Conservation (phyloP, 2,329 filamentous ascomycete genomes). For the Trichoderma guizhouense region DNA sequence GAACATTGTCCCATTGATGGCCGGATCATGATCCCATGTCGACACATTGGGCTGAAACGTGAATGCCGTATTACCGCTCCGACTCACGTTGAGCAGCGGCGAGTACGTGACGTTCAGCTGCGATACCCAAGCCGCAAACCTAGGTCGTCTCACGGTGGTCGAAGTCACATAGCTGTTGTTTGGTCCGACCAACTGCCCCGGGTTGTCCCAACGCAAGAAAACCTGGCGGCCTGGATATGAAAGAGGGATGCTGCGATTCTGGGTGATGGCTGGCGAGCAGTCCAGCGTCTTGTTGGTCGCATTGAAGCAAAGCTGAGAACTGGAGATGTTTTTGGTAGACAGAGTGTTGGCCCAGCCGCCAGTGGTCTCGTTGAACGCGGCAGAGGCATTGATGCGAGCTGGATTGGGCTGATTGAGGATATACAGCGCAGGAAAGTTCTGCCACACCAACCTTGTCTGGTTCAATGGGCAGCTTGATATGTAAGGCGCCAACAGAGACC, state of each 20-base stretch:
- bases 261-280: conserved; percentile 62
- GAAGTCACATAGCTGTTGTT: conserved; percentile 78
- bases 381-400: conserved; percentile 61
- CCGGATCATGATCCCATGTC: conserved; percentile 65
- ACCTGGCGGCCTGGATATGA: conserved; percentile 72
- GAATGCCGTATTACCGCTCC: conserved; percentile 50
- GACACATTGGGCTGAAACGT: conserved; percentile 70
- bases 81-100: conserved; percentile 50
- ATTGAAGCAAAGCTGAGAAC: conserved; percentile 54
- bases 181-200: conserved; percentile 67
- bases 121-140: conserved; percentile 71
- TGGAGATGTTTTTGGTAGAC: conserved; percentile 42
- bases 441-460: conserved; percentile 74
- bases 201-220: conserved; percentile 67
- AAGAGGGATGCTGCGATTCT: conserved; percentile 67
- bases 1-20: conserved; percentile 76
- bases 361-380: conserved; percentile 61
- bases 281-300: conserved; percentile 50
- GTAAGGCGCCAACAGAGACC: conserved; percentile 77
- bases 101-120: conserved; percentile 76
- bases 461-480: conserved; percentile 72
- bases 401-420: conserved; percentile 76
- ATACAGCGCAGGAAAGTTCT: conserved; percentile 73
- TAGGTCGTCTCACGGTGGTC: conserved; percentile 55
- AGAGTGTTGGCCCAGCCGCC: conserved; percentile 57